Percentiles rank a stretch among this genome's conserved stretches.
phyloP scores from a whole-genome alignment of 176 grass and related monocot species.

The Triticum monococcum region DNA sequence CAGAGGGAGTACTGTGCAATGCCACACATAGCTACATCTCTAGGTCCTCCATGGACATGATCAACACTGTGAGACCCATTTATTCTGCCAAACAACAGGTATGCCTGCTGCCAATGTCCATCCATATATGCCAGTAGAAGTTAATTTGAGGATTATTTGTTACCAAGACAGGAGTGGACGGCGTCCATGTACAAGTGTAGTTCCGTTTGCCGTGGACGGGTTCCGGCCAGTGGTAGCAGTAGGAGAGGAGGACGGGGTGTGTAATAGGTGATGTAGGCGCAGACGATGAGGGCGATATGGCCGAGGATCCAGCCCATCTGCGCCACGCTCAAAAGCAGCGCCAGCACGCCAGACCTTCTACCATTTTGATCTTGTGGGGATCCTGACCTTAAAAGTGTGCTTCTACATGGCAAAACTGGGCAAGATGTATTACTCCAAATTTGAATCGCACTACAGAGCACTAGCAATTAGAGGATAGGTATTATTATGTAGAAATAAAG shows the following conservation, averaged over 20 bases:
- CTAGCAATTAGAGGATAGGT: neutral
- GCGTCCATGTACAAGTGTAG: slow-evolving; percentile 82
- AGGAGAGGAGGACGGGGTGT: slow-evolving; percentile 71
- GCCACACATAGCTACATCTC: too few species aligned
- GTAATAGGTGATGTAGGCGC: slow-evolving; percentile 85
- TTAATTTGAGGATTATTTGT: slow-evolving; percentile 9
- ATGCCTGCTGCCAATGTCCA: neutral
- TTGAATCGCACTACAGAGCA: too few species aligned
- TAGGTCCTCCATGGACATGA: slow-evolving; percentile 29
- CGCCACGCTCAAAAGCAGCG: slow-evolving; percentile 87
- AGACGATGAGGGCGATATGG: slow-evolving; percentile 63
- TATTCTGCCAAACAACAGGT: neutral
- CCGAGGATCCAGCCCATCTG: slow-evolving; percentile 89
- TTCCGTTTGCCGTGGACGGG: slow-evolving; percentile 80
- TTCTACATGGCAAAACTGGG: slow-evolving; percentile 86
- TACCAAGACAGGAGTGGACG: slow-evolving; percentile 76
- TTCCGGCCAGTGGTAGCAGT: slow-evolving; percentile 81
- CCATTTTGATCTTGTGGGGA: slow-evolving; percentile 75
- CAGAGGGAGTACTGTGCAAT: too few species aligned
- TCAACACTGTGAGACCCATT: neutral
- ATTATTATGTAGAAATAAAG: slow-evolving; percentile 5
- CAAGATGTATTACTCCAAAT: slow-evolving; percentile 86
- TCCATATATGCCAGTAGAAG: neutral
- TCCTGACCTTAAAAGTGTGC: slow-evolving; percentile 70
- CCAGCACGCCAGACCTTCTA: slow-evolving; percentile 77